A percentile compares a stretch with the other conserved stretches of the same genome.
phyloP scores from a whole-genome alignment of 1,284 basidiomycete genomes.

The Irpex lacteus region DNA sequence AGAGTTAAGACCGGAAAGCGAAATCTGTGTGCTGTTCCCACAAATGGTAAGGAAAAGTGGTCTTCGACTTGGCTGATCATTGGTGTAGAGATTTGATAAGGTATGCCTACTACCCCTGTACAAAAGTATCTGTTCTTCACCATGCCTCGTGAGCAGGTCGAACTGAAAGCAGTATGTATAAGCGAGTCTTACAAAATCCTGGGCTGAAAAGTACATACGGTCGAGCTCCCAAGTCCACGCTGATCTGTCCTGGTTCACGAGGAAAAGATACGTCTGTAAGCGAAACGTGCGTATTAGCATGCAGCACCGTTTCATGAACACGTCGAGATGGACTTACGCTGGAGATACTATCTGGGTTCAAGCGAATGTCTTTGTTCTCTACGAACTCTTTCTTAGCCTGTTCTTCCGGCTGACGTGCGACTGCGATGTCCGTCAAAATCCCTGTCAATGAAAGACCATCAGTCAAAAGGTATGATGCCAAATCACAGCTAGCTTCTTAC shows the following conservation, averaged over 20 bases:
- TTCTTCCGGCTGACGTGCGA: slow-evolving; percentile 31
- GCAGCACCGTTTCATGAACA: no score
- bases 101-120: neutral
- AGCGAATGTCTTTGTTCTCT: slow-evolving; percentile 22
- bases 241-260: slow-evolving; percentile 41
- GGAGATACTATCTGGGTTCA: slow-evolving; percentile 67
- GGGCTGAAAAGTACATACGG: slow-evolving; percentile 22
- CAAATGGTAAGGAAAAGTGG: no score
- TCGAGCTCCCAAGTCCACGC: slow-evolving; percentile 54
- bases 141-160: slow-evolving; percentile 46
- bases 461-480: neutral
- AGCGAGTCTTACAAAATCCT: slow-evolving; percentile 19
- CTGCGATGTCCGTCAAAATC: slow-evolving; percentile 43
- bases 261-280: slow-evolving; percentile 38
- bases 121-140: slow-evolving; percentile 21
- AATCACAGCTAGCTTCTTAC: slow-evolving; percentile 12
- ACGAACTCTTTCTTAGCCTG: slow-evolving; percentile 40
- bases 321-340: slow-evolving; percentile 35
- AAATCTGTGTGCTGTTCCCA: no score
- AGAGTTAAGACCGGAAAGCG: neutral
- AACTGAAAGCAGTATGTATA: slow-evolving; percentile 40
- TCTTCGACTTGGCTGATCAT: no score
- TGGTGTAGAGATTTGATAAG: no score
- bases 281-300: neutral
- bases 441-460: slow-evolving; percentile 15